These are phyloP conservation scores for Durusdinium trenchii DNA, from an alignment of 73 alveolate species.

Conservation along the genomic window DNA sequence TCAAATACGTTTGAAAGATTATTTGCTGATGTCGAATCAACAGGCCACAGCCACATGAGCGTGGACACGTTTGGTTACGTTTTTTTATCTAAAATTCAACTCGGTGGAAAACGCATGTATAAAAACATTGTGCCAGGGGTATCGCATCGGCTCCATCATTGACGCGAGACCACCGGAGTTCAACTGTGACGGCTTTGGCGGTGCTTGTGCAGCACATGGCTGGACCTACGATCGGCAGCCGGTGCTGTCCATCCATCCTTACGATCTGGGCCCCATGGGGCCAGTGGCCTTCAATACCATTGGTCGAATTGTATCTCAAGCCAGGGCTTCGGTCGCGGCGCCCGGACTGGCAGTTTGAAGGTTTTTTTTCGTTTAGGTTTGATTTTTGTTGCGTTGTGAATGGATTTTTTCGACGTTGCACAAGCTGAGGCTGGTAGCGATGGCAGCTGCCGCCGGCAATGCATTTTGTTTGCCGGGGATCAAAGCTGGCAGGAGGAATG, in stretches of 20 bases:
- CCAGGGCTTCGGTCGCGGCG: conserved; percentile 40
- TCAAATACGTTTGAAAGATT: no score
- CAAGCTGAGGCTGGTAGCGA: conserved; percentile 32
- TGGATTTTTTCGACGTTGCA: not conserved
- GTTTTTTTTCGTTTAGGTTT: not conserved
- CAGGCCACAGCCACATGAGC: no score
- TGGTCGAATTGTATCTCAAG: conserved; percentile 78
- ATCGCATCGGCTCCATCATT: conserved; percentile 64
- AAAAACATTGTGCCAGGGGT: no score
- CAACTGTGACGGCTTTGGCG: conserved; percentile 63
- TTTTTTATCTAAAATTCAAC: no score
- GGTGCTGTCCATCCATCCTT: conserved; percentile 85
- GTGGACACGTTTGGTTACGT: no score
- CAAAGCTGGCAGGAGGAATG: conserved; percentile 75
- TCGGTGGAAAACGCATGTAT: no score
- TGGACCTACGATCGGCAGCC: conserved; percentile 94
- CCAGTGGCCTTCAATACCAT: conserved; percentile 68
- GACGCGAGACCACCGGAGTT: conserved; percentile 79
- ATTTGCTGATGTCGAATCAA: no score
- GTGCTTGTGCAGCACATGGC: conserved; percentile 85
- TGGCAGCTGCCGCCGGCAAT: conserved; percentile 82
- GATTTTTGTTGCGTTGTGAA: not conserved
- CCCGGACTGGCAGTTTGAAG: not conserved
- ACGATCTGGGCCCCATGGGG: conserved; percentile 70
- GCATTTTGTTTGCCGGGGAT: conserved; percentile 89